Conservation (phyloP, 371 early-diverging fungal genomes). For the Apophysomyces sp. region DNA sequence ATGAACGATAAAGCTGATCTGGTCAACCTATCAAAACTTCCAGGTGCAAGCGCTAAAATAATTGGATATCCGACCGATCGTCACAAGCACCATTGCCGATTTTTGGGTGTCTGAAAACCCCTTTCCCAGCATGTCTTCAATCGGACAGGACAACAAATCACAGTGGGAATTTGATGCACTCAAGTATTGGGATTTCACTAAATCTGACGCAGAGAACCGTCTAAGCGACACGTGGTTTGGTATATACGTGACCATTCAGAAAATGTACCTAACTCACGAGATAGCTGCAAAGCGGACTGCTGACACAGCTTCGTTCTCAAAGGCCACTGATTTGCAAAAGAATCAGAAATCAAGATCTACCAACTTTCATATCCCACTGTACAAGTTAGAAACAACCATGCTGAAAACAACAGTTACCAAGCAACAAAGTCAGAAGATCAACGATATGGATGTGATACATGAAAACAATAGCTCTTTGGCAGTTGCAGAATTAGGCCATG, state of each 20-base stretch:
- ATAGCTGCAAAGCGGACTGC: neutral
- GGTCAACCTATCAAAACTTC: too few species aligned
- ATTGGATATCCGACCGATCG: neutral
- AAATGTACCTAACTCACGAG: neutral
- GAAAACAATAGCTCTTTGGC: neutral
- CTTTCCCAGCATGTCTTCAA: neutral
- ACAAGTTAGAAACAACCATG: neutral
- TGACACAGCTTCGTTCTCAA: neutral
- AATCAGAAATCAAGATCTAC: neutral
- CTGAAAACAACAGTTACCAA: neutral
- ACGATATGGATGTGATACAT: neutral
- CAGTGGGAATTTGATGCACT: conserved; percentile 8
- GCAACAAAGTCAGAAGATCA: neutral
- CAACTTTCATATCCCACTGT: neutral
- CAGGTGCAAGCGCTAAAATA: too few species aligned
- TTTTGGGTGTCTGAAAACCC: too few species aligned
- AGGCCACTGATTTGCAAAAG: neutral
- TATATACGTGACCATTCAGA: neutral
- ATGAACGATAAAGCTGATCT: too few species aligned
- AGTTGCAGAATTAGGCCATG: neutral
- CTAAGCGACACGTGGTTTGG: conserved; percentile 7
- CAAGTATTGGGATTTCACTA: conserved; percentile 11
- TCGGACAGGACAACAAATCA: neutral
- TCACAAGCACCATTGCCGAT: too few species aligned
- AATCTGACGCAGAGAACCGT: neutral